A percentile compares a stretch with the other conserved stretches of the same genome.
Evolutionary conservation across 768 basidiomycete genomes (phyloP).

Genomic region (Amylocystis lapponica): DNA sequence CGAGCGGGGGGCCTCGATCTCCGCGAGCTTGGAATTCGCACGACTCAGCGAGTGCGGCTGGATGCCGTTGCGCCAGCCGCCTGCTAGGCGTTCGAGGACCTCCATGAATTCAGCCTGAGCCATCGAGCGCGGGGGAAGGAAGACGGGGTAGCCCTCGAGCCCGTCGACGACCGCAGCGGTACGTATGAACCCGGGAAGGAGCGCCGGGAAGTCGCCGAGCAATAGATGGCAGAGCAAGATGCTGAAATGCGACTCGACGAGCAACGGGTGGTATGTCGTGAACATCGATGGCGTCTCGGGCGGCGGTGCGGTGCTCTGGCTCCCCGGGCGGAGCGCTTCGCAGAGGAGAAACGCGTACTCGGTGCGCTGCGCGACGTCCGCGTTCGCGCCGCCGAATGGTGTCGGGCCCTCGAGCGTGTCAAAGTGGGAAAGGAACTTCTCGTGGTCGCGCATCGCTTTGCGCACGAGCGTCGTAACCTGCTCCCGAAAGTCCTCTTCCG

Average conservation of each 20-base stretch:
- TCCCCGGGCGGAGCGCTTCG: conserved; percentile 62
- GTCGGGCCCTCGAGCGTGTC: conserved; percentile 56
- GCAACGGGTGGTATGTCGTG: conserved; percentile 87
- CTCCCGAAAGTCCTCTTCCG: conserved; percentile 50
- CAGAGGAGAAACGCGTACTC: conserved; percentile 66
- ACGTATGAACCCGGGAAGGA: conserved; percentile 61
- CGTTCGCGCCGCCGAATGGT: conserved; percentile 16
- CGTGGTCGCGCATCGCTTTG: conserved; percentile 80
- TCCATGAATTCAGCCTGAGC: conserved; percentile 88
- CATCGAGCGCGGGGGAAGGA: conserved; percentile 83
- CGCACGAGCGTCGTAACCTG: conserved; percentile 53
- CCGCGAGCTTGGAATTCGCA: conserved; percentile 37
- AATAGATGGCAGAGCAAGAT: conserved; percentile 70
- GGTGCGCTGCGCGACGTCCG: conserved; percentile 46
- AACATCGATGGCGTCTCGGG: conserved; percentile 55
- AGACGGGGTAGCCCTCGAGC: conserved; percentile 84
- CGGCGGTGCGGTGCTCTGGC: conserved; percentile 31
- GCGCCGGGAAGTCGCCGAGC: conserved; percentile 63
- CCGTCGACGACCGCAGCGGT: conserved; percentile 70
- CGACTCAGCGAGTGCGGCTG: conserved; percentile 46
- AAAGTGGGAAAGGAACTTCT: conserved; percentile 79
- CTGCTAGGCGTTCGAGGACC: conserved; percentile 72
- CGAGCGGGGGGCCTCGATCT: conserved; percentile 34
- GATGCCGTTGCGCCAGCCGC: conserved; percentile 66
- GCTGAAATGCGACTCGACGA: conserved; percentile 83